Evolutionary conservation across 768 basidiomycete genomes (phyloP), one percentile per base, ranked within the genome.

Genomic region (Podaxis sp.): DNA sequence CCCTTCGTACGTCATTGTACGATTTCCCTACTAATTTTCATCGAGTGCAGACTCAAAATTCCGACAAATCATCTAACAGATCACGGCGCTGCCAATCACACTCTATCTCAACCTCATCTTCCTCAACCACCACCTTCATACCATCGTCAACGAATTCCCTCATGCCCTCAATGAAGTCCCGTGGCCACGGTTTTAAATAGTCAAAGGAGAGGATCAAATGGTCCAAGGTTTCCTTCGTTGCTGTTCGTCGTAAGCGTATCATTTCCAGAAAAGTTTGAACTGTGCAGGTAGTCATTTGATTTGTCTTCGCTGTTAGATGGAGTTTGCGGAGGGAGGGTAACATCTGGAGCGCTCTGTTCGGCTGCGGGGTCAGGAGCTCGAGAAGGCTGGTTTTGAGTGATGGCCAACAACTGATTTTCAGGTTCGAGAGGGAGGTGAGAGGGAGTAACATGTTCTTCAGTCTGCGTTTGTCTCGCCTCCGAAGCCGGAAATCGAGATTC

Each of bases 101-200:
- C 41, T 43, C n/a, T 19, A 19, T n/a, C 41, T 43, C 41, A 37
- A 37, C 36, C 11, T 24, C 17, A 37, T 38, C 54, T 12, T n/a
- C 54, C 54, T 55, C n/a, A 38, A 55, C 37, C 27, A 37, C 54
- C 17, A 55, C 15, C 36, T 38, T 55, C 54, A 55, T 55, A 12
- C 37, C 54, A 17, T n/a, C 54, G 13, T 5, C 12, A n/a, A 55
- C 37, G 22, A 55, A 37, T 55, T n/a, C 36, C 33, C 27, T 36
- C 17, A 55, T 36, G 4, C 54, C 54, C 36, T 38, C 33, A 55
- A 55, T 22, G 36, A 55, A 37, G 2, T 19, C n/a, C 15, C 2
- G 54, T 15, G 54, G 37, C 54, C 54, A 55, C 13, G 54, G 54
- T 17, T 40, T 27, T n/a, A 55, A 40, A 33, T 22, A 38, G 3